Base-by-base conservation (phyloP, 768 basidiomycete genomes). In the Lyophyllum semitale region DNA sequence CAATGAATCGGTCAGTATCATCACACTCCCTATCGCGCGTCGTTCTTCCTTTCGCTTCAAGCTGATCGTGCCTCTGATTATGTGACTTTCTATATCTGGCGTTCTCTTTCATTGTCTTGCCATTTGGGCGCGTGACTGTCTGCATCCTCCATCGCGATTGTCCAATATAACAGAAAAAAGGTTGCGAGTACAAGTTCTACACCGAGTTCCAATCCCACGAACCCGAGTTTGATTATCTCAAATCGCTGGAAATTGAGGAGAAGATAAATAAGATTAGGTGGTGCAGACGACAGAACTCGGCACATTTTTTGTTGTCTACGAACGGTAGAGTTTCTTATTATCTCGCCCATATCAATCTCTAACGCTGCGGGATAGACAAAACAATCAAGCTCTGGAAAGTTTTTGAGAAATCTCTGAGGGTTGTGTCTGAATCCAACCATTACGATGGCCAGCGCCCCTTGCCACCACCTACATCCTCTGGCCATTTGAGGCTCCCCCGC, bases 221-320 rank as follows among this genome's bases (percentile, higher is more conserved):
- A 72, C 97, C 97, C 52, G 97, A 99, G 73, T 99, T 99, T 73
- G 97, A 99, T 78, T 99, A 99, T 73, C 87, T 99, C 68, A 99
- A 99, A 82, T 97, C 94, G 22, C 81, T 99, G 63, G 97, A 99
- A 83, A 99, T 99, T 74, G 97, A 99, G 76, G 97, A 99, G 84
- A 99, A 99, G 89, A 99, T 99, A 81, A 99, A 99, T 81, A 93
- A 97, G 85, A 99, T 99, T 84, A 93, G 95, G 72, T 99, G 97
- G 97, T 98, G 95, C 81, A 95, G 88, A 79, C 85, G 97, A 61
- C 95, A 97, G 77, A 98, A 98, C 71, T 82, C 91, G 43, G 95
- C 97, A 42, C 97, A 99, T 74, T 98, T 99, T 74, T 76, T 99
- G 53, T 74, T 99, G 48, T 96, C 95, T 55, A 98, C 97, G 27